These are phyloP conservation scores for Penicillium odoratum DNA, from an alignment of 495 filamentous ascomycete genomes.

Conservation along the genomic window DNA sequence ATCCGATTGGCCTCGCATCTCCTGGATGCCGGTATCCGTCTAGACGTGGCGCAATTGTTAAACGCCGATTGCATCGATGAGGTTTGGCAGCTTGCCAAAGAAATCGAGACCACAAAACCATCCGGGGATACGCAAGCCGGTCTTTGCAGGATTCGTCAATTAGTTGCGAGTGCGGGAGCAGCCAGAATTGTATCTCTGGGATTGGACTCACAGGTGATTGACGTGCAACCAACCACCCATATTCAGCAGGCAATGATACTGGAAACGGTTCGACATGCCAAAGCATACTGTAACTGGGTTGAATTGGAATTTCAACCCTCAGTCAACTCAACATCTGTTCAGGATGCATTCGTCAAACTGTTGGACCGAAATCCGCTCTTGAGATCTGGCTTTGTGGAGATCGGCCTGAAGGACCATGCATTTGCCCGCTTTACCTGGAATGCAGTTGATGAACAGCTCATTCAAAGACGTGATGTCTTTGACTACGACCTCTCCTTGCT, in stretches of 20 bases:
- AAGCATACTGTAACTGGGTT: constrained; percentile 74
- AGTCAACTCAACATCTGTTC: constrained; percentile 31
- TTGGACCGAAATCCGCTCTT: constrained; percentile 62
- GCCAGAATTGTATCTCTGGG: constrained; percentile 22
- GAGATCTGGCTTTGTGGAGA: constrained; percentile 64
- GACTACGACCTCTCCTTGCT: constrained; percentile 28
- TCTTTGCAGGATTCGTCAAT: constrained; percentile 18
- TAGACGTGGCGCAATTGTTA: constrained; percentile 59
- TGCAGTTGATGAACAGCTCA: constrained; percentile 42
- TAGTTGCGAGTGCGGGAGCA: constrained; percentile 27
- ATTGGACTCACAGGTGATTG: constrained; percentile 41
- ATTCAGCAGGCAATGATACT: constrained; percentile 76
- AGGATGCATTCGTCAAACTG: constrained; percentile 46
- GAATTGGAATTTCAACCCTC: constrained; percentile 52
- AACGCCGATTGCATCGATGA: constrained; percentile 45
- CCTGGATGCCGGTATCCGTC: constrained; percentile 46
- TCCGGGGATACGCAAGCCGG: constrained; percentile 18
- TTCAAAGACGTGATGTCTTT: constrained; percentile 30
- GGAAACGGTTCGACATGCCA: constrained; percentile 56
- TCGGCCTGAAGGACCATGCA: constrained; percentile 41
- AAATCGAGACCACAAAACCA: constrained; percentile 10
- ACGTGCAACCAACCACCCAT: constrained; percentile 62
- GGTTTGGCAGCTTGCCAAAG: constrained; percentile 29
- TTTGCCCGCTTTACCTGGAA: constrained; percentile 67
- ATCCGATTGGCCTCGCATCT: constrained; percentile 66